phyloP scores from a whole-genome alignment of 2,329 filamentous ascomycete genomes.

The Beauveria varroae region DNA sequence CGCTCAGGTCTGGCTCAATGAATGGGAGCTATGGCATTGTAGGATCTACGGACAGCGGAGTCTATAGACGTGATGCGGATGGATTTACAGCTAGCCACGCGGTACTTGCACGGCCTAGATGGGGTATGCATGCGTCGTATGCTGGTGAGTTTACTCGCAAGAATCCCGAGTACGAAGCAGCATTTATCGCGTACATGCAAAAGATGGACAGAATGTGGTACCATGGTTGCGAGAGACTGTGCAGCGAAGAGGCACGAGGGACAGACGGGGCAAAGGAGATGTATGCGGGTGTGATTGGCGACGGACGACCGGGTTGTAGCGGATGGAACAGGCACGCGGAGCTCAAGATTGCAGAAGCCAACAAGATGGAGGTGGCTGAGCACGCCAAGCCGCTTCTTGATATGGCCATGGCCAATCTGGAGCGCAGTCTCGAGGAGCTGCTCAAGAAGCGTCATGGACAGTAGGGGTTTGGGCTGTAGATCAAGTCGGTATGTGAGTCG shows the following conservation, averaged over 20 bases:
- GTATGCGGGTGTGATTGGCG: constrained; percentile 30
- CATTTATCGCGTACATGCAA: background rate
- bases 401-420: constrained; percentile 27
- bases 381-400: constrained; percentile 35
- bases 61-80: background rate
- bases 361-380: constrained; percentile 28
- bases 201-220: constrained; percentile 27
- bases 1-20: background rate
- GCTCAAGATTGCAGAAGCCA: constrained; percentile 31
- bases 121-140: background rate
- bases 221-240: constrained; percentile 27
- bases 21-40: background rate
- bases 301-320: constrained; percentile 25
- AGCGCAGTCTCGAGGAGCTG: constrained; percentile 1
- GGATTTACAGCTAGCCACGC: background rate
- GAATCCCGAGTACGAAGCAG: background rate
- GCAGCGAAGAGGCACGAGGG: constrained; percentile 24
- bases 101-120: background rate
- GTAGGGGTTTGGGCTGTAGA: background rate
- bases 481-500: background rate
- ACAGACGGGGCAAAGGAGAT: constrained; percentile 24
- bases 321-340: constrained; percentile 18
- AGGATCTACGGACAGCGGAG: background rate
- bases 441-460: background rate
- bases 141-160: background rate